Evolutionary conservation across 495 filamentous ascomycete genomes (phyloP).

Genomic region (Neurospora cerealis): DNA sequence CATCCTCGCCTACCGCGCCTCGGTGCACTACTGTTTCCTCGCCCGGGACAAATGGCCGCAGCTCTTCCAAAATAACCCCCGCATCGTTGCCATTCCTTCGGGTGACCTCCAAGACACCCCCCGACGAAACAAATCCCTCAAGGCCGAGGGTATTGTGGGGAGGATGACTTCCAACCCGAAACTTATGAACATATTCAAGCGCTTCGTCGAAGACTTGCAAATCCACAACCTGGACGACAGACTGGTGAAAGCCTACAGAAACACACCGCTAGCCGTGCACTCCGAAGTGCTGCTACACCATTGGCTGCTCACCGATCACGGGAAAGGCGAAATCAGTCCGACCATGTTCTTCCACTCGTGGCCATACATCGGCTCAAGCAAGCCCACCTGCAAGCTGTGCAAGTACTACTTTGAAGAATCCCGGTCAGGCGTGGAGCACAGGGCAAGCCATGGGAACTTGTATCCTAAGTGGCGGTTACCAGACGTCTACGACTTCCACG

Average conservation of each 20-base stretch:
- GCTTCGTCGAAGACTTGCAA: slow-evolving; percentile 1
- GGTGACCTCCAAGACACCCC: background rate
- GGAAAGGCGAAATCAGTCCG: background rate
- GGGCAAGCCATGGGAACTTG: slow-evolving; percentile 11
- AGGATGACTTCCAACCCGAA: background rate
- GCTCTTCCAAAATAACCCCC: slow-evolving; percentile 1
- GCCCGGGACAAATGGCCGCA: slow-evolving; percentile 5
- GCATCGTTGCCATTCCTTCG: background rate
- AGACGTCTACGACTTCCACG: slow-evolving; percentile 1
- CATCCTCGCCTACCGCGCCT: slow-evolving; percentile 4
- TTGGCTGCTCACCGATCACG: background rate
- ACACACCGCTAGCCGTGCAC: slow-evolving; percentile 4
- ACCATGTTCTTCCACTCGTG: slow-evolving; percentile 13
- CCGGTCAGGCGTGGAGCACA: background rate
- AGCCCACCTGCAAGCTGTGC: slow-evolving; percentile 20
- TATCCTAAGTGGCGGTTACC: slow-evolving; percentile 16
- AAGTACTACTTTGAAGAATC: slow-evolving; percentile 12
- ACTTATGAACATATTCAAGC: background rate
- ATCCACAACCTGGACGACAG: background rate
- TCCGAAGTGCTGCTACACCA: slow-evolving; percentile 7
- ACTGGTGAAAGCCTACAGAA: background rate
- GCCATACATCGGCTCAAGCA: slow-evolving; percentile 20
- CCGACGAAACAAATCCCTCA: background rate
- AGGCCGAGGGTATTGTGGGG: slow-evolving; percentile 2
- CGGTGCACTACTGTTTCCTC: background rate